Evolutionary conservation across 192 early-diverging fungal genomes (phyloP), one percentile per base, ranked within the genome.

Genomic region (Irineochytrium annulatum): DNA sequence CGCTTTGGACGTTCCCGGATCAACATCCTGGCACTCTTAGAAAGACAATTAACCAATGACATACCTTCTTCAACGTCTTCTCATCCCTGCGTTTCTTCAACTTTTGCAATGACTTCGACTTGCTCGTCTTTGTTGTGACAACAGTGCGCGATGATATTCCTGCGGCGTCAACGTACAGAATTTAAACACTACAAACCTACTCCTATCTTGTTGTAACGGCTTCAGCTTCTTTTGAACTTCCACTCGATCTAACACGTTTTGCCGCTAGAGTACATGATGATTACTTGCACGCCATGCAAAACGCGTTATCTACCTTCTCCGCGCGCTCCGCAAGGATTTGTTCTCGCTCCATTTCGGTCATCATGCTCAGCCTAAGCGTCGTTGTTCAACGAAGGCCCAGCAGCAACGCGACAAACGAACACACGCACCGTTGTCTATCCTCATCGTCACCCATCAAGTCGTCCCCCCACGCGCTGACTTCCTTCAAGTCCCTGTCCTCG

Each of bases 301-400:
- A n/a, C n/a, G n/a, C 16, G 4, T 22, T n/a, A 64, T n/a, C 5
- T 26, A 64, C 62, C 54, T 65, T 57, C 45, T 65, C 37, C 17
- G 34, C 27, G 27, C 63, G 20, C 31, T 65, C 63, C 3, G 63
- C 63, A 13, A 65, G 45, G 16, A 45, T 55, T 43, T 27, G 41
- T 53, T 65, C 63, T 59, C 63, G 26, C 32, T 65, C 63, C 0
- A 65, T 44, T 30, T 65, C 63, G 13, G 53, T 56, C 63, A 65
- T 65, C 11, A 20, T 31, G 30, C 45, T 45, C 55, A 65, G 34
- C 43, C 63, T 63, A 16, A 63, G 13, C 17, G 41, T 31, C 19
- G 4, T 41, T n/a, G 46, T 22, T 49, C 6, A 49, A 22, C 46
- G 22, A 24, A 22, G 46, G 26, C 8, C 26, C 13, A 17, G 46